These are phyloP conservation scores for Fusarium metavorans DNA, from an alignment of 2,329 filamentous ascomycete species.

Conservation along the genomic window DNA sequence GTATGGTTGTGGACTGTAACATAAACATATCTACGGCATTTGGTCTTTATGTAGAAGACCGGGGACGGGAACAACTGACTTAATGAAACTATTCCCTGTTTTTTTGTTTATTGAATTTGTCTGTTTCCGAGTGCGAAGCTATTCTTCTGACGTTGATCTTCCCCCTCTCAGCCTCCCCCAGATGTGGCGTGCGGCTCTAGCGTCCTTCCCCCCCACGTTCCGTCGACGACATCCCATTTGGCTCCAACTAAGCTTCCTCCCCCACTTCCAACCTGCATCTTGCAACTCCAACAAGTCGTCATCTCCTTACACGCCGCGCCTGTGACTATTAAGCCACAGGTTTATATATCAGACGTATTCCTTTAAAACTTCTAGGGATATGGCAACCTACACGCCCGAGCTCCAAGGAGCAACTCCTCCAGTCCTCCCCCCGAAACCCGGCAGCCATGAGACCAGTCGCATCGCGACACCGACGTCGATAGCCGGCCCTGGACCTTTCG, in stretches of 20 bases:
- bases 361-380: conserved; percentile 10
- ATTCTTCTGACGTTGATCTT: neutral
- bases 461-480: conserved; percentile 70
- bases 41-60: conserved; percentile 20
- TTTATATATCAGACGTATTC: neutral
- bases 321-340: neutral
- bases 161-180: neutral
- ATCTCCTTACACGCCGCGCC: neutral
- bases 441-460: conserved; percentile 75
- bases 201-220: conserved; percentile 22
- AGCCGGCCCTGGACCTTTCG: conserved; percentile 58
- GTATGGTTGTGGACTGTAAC: conserved; percentile 29
- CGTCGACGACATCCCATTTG: neutral
- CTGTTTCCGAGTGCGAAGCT: neutral
- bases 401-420: conserved; percentile 62
- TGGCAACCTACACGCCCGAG: conserved; percentile 48
- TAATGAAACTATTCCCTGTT: conserved; percentile 13
- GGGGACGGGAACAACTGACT: neutral
- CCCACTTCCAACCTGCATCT: conserved; percentile 24
- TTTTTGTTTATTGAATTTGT: neutral
- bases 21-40: conserved; percentile 30
- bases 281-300: conserved; percentile 12
- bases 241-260: conserved; percentile 7
- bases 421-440: conserved; percentile 78
- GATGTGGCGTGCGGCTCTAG: conserved; percentile 1